These are phyloP conservation scores for Penicillium cinerascens DNA, from an alignment of 495 filamentous ascomycete genomes.

Conservation along the genomic window DNA sequence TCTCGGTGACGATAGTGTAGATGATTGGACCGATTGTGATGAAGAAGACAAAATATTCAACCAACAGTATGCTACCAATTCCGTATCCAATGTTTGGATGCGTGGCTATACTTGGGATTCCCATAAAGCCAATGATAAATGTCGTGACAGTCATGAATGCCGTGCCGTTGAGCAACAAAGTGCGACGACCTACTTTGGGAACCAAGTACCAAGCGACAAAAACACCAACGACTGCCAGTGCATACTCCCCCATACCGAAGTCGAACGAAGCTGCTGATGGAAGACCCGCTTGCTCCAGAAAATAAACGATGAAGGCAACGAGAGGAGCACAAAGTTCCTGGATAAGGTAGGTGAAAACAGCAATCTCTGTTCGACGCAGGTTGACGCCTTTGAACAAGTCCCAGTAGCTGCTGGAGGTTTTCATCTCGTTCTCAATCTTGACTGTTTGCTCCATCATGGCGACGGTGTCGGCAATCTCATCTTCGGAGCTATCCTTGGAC, in stretches of 20 bases:
- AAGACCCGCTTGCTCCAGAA: constrained; percentile 64
- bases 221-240: constrained; percentile 60
- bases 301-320: constrained; percentile 66
- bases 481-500: constrained; percentile 46
- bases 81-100: constrained; percentile 23
- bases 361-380: constrained; percentile 63
- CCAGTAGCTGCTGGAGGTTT: constrained; percentile 52
- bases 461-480: constrained; percentile 62
- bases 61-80: constrained; percentile 52
- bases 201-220: constrained; percentile 65
- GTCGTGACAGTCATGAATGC: constrained; percentile 54
- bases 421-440: constrained; percentile 59
- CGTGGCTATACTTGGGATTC: constrained; percentile 48
- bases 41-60: constrained; percentile 64
- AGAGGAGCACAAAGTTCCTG: constrained; percentile 69
- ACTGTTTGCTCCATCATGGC: constrained; percentile 75
- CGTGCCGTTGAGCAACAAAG: constrained; percentile 60
- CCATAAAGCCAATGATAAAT: constrained; percentile 59
- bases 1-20: constrained; percentile 66
- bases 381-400: constrained; percentile 70
- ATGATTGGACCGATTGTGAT: constrained; percentile 66
- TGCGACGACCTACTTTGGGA: constrained; percentile 59
- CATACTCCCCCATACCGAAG: constrained; percentile 62
- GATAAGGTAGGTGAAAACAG: constrained; percentile 64
- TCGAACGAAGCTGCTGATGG: constrained; percentile 50